Evolutionary conservation across 768 basidiomycete genomes (phyloP).

Genomic region (Boletus coccyginus): DNA sequence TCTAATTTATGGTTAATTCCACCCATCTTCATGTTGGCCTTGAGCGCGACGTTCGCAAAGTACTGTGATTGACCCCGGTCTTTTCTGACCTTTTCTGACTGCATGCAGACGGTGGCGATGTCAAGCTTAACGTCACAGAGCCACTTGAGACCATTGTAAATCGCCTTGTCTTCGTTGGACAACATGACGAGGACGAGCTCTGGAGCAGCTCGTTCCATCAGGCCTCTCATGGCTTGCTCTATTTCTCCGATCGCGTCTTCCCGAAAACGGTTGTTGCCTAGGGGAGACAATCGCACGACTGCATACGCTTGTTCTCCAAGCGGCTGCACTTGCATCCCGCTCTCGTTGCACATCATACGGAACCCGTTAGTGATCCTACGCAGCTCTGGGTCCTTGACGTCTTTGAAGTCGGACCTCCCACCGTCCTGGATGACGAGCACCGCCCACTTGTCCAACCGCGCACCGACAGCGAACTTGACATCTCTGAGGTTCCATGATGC

Average conservation of each 20-base stretch:
- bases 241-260: slow-evolving; percentile 40
- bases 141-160: slow-evolving; percentile 51
- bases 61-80: slow-evolving; percentile 51
- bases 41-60: slow-evolving; percentile 53
- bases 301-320: slow-evolving; percentile 29
- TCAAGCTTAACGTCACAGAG: slow-evolving; percentile 49
- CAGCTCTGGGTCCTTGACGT: slow-evolving; percentile 48
- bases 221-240: not conserved
- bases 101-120: slow-evolving; percentile 67
- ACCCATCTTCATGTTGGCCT: slow-evolving; percentile 56
- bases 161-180: slow-evolving; percentile 42
- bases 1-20: slow-evolving; percentile 51
- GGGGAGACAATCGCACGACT: slow-evolving; percentile 45
- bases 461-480: slow-evolving; percentile 59
- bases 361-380: slow-evolving; percentile 46
- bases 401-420: slow-evolving; percentile 50
- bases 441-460: slow-evolving; percentile 56
- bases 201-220: slow-evolving; percentile 1
- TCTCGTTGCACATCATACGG: slow-evolving; percentile 54
- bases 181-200: slow-evolving; percentile 43
- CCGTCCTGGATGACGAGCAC: slow-evolving; percentile 66
- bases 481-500: slow-evolving; percentile 54
- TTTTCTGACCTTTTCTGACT: slow-evolving; percentile 55
- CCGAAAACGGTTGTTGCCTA: slow-evolving; percentile 49
- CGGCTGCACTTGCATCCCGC: slow-evolving; percentile 53